Evolutionary conservation across 192 early-diverging fungal genomes (phyloP).

Genomic region (Linnemannia zychae): DNA sequence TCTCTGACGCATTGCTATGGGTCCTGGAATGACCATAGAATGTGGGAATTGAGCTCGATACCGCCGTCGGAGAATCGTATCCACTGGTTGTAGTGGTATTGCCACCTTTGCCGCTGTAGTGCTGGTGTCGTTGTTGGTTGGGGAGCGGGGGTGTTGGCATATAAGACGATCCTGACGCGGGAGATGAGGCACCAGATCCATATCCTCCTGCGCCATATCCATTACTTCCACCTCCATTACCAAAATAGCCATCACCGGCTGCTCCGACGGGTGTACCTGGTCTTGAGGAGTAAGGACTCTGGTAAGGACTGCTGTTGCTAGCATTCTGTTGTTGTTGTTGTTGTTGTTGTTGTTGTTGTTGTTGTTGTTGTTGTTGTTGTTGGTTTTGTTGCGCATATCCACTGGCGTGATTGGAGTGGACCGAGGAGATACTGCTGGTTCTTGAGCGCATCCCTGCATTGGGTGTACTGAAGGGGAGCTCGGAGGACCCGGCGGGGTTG

Average conservation of each 20-base stretch:
- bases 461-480: slow-evolving; percentile 37
- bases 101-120: slow-evolving; percentile 14
- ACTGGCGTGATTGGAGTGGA: slow-evolving; percentile 37
- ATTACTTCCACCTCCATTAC: not conserved
- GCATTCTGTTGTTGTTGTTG: slow-evolving; percentile 15
- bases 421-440: slow-evolving; percentile 40
- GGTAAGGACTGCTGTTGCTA: slow-evolving; percentile 11
- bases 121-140: slow-evolving; percentile 29
- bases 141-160: slow-evolving; percentile 25
- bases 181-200: slow-evolving; percentile 26
- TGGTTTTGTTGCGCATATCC: not conserved
- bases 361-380: slow-evolving; percentile 31
- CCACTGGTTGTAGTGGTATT: slow-evolving; percentile 9
- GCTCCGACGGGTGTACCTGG: slow-evolving; percentile 30
- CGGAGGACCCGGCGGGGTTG: slow-evolving; percentile 42
- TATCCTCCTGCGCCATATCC: slow-evolving; percentile 30
- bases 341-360: slow-evolving; percentile 13
- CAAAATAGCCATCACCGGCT: slow-evolving; percentile 21
- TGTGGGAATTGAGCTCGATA: slow-evolving; percentile 29
- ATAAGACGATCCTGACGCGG: slow-evolving; percentile 19
- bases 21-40: slow-evolving; percentile 39
- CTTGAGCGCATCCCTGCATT: slow-evolving; percentile 27
- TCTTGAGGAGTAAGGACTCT: slow-evolving; percentile 35
- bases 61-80: slow-evolving; percentile 30
- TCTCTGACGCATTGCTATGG: slow-evolving; percentile 50